These are phyloP conservation scores for Wickerhamiella qilinensis DNA, from an alignment of 805 yeast genomes.

Conservation along the genomic window DNA sequence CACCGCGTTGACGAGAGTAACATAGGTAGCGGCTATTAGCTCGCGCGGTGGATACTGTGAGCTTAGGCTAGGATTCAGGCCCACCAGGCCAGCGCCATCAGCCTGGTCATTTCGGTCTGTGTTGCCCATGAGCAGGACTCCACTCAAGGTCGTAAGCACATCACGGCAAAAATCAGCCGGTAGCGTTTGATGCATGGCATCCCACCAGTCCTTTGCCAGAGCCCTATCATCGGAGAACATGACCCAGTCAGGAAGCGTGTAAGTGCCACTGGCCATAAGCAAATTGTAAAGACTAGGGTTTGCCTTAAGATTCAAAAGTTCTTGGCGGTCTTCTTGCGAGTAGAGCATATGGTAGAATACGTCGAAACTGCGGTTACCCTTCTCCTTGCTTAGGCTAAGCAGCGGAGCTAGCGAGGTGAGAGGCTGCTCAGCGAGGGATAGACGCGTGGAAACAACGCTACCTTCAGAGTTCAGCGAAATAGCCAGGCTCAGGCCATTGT, in stretches of 20 bases:
- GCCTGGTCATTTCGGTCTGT: slow-evolving; percentile 16
- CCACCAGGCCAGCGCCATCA: slow-evolving; percentile 27
- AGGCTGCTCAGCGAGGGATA: slow-evolving; percentile 18
- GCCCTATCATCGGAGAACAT: slow-evolving; percentile 24
- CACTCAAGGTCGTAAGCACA: slow-evolving; percentile 22
- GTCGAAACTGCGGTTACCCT: slow-evolving; percentile 20
- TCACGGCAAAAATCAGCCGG: slow-evolving; percentile 21
- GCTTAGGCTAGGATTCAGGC: slow-evolving; percentile 20
- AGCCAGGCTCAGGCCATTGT: slow-evolving; percentile 20
- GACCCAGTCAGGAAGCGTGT: slow-evolving; percentile 22
- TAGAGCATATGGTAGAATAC: slow-evolving; percentile 24
- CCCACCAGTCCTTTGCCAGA: slow-evolving; percentile 27
- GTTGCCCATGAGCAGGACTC: slow-evolving; percentile 25
- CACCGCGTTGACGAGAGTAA: slow-evolving; percentile 20
- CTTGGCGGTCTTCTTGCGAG: slow-evolving; percentile 17
- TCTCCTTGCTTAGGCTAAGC: slow-evolving; percentile 14
- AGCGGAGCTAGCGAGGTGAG: slow-evolving; percentile 20
- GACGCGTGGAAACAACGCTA: slow-evolving; percentile 18
- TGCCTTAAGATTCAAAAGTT: slow-evolving; percentile 18
- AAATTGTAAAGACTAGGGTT: slow-evolving; percentile 18
- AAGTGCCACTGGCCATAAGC: slow-evolving; percentile 18
- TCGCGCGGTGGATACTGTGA: slow-evolving; percentile 17
- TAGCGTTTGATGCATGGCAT: slow-evolving; percentile 22
- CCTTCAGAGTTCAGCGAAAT: slow-evolving; percentile 21
- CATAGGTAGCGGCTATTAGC: slow-evolving; percentile 22